A percentile compares a stretch with the other conserved stretches of the same genome.
Conservation (phyloP, 2,329 filamentous ascomycete species). For the Aureobasidium sp. region DNA sequence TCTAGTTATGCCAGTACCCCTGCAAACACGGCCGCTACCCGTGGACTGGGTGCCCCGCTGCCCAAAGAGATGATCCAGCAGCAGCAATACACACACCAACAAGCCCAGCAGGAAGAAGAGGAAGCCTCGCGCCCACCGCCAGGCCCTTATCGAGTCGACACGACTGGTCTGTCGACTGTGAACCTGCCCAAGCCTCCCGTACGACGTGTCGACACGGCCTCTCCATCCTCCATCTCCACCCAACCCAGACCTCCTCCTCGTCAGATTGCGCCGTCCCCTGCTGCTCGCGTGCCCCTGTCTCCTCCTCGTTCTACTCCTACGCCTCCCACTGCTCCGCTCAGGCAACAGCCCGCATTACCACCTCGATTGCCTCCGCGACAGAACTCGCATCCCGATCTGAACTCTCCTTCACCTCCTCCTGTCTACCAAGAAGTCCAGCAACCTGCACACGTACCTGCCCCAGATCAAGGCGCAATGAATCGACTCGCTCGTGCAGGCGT, state of each 20-base stretch:
- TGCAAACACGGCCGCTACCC: slow-evolving; percentile 24
- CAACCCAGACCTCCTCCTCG: slow-evolving; percentile 16
- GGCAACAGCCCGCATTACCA: slow-evolving; percentile 49
- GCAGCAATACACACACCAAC: slow-evolving; percentile 30
- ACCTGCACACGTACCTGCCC: slow-evolving; percentile 21
- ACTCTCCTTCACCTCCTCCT: slow-evolving; percentile 39
- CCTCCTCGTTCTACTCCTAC: slow-evolving; percentile 21
- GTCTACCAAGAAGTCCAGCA: slow-evolving; percentile 35
- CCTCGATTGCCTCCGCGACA: slow-evolving; percentile 66
- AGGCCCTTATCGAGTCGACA: slow-evolving; percentile 60
- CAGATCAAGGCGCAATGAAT: slow-evolving; percentile 50
- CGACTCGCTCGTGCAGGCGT: slow-evolving; percentile 67
- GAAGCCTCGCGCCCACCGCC: slow-evolving; percentile 40
- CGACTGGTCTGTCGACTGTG: slow-evolving; percentile 60
- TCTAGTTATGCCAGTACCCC: background rate
- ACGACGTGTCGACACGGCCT: slow-evolving; percentile 34
- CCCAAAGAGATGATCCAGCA: slow-evolving; percentile 30
- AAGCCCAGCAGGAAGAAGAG: slow-evolving; percentile 25
- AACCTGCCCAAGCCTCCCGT: slow-evolving; percentile 64
- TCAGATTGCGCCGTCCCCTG: slow-evolving; percentile 20
- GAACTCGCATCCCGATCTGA: slow-evolving; percentile 42
- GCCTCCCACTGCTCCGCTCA: slow-evolving; percentile 21
- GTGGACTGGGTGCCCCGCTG: slow-evolving; percentile 37
- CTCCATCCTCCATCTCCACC: slow-evolving; percentile 16
- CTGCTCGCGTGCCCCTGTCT: slow-evolving; percentile 13